A percentile compares a stretch with the other conserved stretches of the same genome.
phyloP scores from a whole-genome alignment of 805 yeast species.

The Nakazawaea ambrosiae region DNA sequence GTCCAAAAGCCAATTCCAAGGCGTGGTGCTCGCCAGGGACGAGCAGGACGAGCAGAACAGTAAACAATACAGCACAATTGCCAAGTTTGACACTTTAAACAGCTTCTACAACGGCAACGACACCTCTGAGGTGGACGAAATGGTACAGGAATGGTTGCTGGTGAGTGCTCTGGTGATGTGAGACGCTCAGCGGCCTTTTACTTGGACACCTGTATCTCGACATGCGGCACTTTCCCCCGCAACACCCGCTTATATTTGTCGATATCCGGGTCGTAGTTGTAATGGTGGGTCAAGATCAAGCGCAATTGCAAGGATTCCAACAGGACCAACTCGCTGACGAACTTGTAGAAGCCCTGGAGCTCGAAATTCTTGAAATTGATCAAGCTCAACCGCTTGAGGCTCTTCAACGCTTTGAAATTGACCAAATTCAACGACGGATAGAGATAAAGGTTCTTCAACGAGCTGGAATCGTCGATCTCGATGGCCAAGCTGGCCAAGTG shows the following conservation, averaged over 20 bases:
- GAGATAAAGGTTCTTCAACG: constrained; percentile 1
- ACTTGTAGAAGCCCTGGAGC: constrained; percentile 3
- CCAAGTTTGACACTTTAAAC: constrained; percentile 1
- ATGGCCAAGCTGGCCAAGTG: not conserved
- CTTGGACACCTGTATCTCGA: not conserved
- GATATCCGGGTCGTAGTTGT: constrained; percentile 10
- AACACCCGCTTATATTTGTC: constrained; percentile 1
- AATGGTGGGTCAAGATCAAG: constrained; percentile 10
- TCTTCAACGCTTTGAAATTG: constrained; percentile 4
- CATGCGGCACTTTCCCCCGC: not conserved
- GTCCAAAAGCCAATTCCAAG: not conserved
- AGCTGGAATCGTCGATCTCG: not conserved
- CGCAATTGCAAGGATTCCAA: constrained; percentile 1
- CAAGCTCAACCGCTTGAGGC: constrained; percentile 2
- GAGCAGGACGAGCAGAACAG: not conserved
- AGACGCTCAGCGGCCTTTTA: constrained; percentile 16
- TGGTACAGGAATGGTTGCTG: constrained; percentile 16
- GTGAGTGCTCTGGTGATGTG: too few relatives aligned
- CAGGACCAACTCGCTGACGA: constrained; percentile 1
- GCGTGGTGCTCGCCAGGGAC: not conserved
- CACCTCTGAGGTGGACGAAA: not conserved
- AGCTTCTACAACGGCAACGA: constrained; percentile 6
- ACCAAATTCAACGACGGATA: constrained; percentile 9
- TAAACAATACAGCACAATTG: not conserved
- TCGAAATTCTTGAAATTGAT: constrained; percentile 10